Evolutionary conservation across 495 filamentous ascomycete genomes (phyloP), one percentile per base, ranked within the genome.

Genomic region (Tetracladium marchalianum): DNA sequence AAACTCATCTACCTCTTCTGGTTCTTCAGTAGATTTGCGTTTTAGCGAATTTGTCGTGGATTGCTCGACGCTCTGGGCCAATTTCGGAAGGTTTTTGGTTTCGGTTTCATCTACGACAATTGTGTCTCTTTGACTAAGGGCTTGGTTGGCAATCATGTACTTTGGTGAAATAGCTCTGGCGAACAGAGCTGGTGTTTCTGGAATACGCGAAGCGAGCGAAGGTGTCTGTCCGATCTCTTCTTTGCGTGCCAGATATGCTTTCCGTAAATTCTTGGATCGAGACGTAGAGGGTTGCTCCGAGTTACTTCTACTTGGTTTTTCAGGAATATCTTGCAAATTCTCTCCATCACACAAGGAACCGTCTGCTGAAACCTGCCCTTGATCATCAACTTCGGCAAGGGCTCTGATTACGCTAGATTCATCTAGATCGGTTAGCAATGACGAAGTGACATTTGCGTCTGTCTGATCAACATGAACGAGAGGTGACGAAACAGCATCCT

Each of bases 401-500:
- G 75, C 49, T 44, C 67, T 57, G 16, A 70, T 44, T 4, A 72
- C 57, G 36, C 67, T 69, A 11, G 50, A 57, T n/a, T 74, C 69
- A 43, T 72, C 71, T 9, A 53, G 56, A 17, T 75, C 66, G 41
- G 61, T 67, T 24, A 67, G 43, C 15, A 60, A 62, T 24, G 67
- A 66, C 11, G 70, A 72, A 1, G 49, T 39, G 10, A 61, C 52
- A 36, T 57, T 58, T 3, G 46, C 31, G 22, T 15, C 22, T 35
- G 5, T n/a, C 10, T 46, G 39, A 1, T 15, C 1, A 16, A 44
- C 11, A 17, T 51, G 31, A 1, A 51, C 24, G 13, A 31, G 34
- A 0, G 50, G 57, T 1, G 48, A 52, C 12, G 47, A 44, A 34
- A 50, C 24, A 1, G 53, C 57, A 46, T 57, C 54, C 35, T 60